phyloP scores from a whole-genome alignment of 2,329 filamentous ascomycete species.

The Colletotrichum scovillei region DNA sequence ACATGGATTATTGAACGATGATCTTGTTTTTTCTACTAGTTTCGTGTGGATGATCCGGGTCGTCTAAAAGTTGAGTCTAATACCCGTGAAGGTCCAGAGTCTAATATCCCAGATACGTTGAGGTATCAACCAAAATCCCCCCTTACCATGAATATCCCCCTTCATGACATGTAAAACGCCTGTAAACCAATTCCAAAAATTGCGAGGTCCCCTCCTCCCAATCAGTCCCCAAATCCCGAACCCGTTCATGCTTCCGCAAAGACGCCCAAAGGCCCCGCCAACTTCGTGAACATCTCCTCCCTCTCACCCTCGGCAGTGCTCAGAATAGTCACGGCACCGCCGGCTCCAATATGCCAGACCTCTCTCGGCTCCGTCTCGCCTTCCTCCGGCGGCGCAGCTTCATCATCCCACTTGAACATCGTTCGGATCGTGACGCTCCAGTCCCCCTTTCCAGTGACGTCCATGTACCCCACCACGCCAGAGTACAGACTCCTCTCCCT shows the following conservation, averaged over 20 bases:
- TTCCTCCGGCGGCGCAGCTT: conserved; percentile 49
- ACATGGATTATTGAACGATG: not conserved
- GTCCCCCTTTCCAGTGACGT: conserved; percentile 85
- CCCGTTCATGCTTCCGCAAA: conserved; percentile 49
- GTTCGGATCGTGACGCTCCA: conserved; percentile 93
- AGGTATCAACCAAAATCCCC: conserved; percentile 37
- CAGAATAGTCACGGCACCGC: conserved; percentile 88
- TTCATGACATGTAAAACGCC: conserved; percentile 7
- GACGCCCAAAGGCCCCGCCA: conserved; percentile 67
- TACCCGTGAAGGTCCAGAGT: conserved; percentile 39
- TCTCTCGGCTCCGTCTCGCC: conserved; percentile 55
- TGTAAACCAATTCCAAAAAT: not conserved
- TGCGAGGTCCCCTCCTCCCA: not conserved
- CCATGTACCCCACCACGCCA: conserved; percentile 90
- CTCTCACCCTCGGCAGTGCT: conserved; percentile 85
- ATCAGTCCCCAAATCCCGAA: too few species aligned
- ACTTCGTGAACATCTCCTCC: conserved; percentile 89
- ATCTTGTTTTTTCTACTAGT: not conserved
- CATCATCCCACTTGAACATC: conserved; percentile 78
- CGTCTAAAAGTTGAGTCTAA: conserved; percentile 38
- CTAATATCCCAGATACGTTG: conserved; percentile 40
- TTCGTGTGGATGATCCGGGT: conserved; percentile 24
- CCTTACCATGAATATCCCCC: not conserved
- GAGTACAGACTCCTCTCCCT: conserved; percentile 82
- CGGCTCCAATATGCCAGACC: conserved; percentile 87